Evolutionary conservation across 139 green algal species (phyloP).

Genomic region (Tetradesmus lagerheimii): DNA sequence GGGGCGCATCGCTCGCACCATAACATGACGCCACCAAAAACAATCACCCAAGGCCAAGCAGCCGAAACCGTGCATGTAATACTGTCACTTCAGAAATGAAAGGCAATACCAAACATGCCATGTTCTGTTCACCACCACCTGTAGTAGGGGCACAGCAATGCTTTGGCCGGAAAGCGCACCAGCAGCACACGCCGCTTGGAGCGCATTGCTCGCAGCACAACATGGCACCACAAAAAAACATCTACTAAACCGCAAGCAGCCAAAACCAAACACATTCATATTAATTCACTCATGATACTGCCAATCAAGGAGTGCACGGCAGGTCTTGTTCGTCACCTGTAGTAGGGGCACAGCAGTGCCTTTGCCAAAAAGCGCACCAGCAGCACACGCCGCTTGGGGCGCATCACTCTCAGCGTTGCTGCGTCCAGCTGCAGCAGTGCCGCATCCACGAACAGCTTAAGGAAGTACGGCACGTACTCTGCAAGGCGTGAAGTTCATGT

Average conservation of each 20-base stretch:
- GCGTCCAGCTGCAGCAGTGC: slow-evolving; percentile 73
- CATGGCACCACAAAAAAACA: too few species aligned
- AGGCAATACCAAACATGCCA: too few species aligned
- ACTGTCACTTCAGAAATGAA: too few species aligned
- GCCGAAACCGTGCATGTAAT: too few species aligned
- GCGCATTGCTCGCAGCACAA: slow-evolving; percentile 53
- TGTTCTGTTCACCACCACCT: too few species aligned
- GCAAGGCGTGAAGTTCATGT: slow-evolving; percentile 46
- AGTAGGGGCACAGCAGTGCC: slow-evolving; percentile 76
- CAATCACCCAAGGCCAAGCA: too few species aligned
- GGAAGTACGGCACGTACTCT: slow-evolving; percentile 69
- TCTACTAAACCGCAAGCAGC: too few species aligned
- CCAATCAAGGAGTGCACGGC: too few species aligned
- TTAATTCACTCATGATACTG: too few species aligned
- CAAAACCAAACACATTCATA: too few species aligned
- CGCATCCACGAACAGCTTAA: slow-evolving; percentile 67
- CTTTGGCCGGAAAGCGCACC: slow-evolving; percentile 79
- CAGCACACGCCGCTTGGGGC: slow-evolving; percentile 78
- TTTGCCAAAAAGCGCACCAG: slow-evolving; percentile 80
- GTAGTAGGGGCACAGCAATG: slow-evolving; percentile 70
- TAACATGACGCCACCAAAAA: too few species aligned
- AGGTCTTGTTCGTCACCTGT: slow-evolving; percentile 54
- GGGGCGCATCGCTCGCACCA: too few species aligned
- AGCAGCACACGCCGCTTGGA: slow-evolving; percentile 81
- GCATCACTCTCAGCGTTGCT: slow-evolving; percentile 55